Percentiles rank a stretch among this genome's conserved stretches.
Conservation (phyloP, 176 grass and related monocot species). For the Ampelocalamus luodianensis region DNA sequence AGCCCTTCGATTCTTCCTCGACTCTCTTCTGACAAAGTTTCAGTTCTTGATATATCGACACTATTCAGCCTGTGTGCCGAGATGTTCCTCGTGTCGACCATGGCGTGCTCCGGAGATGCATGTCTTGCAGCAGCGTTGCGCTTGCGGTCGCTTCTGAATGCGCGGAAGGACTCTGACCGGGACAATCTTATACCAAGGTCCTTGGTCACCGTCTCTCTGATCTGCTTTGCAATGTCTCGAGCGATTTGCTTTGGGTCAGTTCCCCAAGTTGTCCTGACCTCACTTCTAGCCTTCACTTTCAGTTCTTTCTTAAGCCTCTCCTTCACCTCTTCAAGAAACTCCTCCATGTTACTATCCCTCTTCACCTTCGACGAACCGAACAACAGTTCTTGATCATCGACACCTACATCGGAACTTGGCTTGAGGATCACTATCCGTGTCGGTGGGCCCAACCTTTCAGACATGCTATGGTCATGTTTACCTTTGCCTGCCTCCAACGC, state of each 20-base stretch:
- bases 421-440: slow-evolving; percentile 75
- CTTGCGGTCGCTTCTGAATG: slow-evolving; percentile 34
- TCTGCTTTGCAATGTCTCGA: slow-evolving; percentile 57
- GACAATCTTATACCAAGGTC: slow-evolving; percentile 51
- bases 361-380: slow-evolving; percentile 42
- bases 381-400: neutral
- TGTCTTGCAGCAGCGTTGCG: slow-evolving; percentile 31
- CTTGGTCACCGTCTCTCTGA: slow-evolving; percentile 57
- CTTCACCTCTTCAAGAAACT: slow-evolving; percentile 77
- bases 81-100: neutral
- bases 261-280: neutral
- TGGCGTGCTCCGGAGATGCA: slow-evolving; percentile 40
- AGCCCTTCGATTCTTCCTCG: neutral
- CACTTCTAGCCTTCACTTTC: slow-evolving; percentile 30
- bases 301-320: slow-evolving; percentile 51
- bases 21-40: neutral
- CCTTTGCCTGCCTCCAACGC: slow-evolving; percentile 1
- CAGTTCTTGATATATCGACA: slow-evolving; percentile 38
- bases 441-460: slow-evolving; percentile 4
- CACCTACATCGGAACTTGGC: slow-evolving; percentile 40
- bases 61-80: slow-evolving; percentile 25
- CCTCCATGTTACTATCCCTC: slow-evolving; percentile 55
- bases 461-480: neutral
- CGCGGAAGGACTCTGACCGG: slow-evolving; percentile 60
- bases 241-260: slow-evolving; percentile 50